Base-by-base conservation (phyloP, 805 yeast genomes). In the Kodamaea laetipori region DNA sequence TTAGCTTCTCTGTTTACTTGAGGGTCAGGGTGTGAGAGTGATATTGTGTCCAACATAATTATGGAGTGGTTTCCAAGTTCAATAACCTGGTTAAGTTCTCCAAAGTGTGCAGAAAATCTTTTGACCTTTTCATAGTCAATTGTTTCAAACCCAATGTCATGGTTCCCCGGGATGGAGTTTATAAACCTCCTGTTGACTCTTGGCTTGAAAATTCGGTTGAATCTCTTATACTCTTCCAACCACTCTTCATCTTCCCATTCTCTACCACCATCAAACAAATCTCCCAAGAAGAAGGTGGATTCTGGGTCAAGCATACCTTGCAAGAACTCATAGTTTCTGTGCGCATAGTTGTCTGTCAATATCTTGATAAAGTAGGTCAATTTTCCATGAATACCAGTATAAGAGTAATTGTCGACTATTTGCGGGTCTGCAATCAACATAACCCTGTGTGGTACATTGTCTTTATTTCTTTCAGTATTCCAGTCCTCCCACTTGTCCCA, bases 241-340 rank as follows among this genome's bases (percentile, higher is more conserved):
- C 96, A 89, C 7, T 51, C 58, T 25, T 74, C 74, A 48, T 78
- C 80, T 30, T 77, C 78, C 92, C 96, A 90, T 43, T 83, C 84
- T 45, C 99, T 73, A 0, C 98, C 98, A 9, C 97, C 97, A 64
- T 94, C 99, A 59, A 92, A 86, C 53, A 92, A 63, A 60, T 94
- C 99, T 2, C 99, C 99, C 19, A 94, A 66, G 58, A 89, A 92
- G 4, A 92, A 64, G 4, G 81, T 80, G 1, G 85, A 70, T 55
- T 90, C 85, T 0, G 98, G 97, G 26, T 80, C 78, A 41, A 94
- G 71, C 2, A 65, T 50, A 6, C 65, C 50, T 48, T 84, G 84
- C 30, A 84, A 64, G 46, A 70, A 69, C 53, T 77, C 75, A 74
- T 87, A 81, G 60, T 92, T 90, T 42, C 90, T 74, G 49, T 78